A percentile compares a stretch with the other conserved stretches of the same genome.
Evolutionary conservation across 2,329 filamentous ascomycete genomes (phyloP).

Genomic region (Exophiala aquamarina): DNA sequence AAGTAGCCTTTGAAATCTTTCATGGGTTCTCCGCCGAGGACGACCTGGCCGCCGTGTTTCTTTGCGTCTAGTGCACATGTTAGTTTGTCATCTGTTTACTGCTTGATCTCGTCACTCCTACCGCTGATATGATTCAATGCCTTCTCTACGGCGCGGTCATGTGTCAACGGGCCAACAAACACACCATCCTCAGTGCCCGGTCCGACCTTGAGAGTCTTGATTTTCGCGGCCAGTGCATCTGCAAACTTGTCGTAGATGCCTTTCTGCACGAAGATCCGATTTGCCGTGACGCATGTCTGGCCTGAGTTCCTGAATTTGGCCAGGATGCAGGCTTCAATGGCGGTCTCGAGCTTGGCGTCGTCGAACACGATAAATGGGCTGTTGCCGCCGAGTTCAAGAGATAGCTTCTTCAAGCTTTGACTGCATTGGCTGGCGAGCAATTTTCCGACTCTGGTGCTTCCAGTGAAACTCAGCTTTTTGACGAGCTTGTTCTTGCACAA

Average conservation of each 20-base stretch:
- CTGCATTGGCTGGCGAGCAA: constrained; percentile 36
- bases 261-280: constrained; percentile 76
- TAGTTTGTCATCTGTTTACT: too few relatives aligned
- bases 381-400: constrained; percentile 48
- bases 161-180: constrained; percentile 71
- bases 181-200: constrained; percentile 68
- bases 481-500: constrained; percentile 33
- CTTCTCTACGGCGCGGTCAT: constrained; percentile 31
- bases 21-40: constrained; percentile 29
- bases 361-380: constrained; percentile 42
- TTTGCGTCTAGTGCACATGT: constrained; percentile 31
- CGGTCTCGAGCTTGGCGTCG: constrained; percentile 40
- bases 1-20: constrained; percentile 39
- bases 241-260: constrained; percentile 77
- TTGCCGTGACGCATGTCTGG: constrained; percentile 47
- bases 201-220: constrained; percentile 73
- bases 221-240: constrained; percentile 67
- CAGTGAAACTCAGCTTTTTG: constrained; percentile 34
- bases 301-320: constrained; percentile 29
- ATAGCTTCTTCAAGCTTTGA: constrained; percentile 42
- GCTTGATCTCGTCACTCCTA: constrained; percentile 13
- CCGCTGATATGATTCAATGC: constrained; percentile 27
- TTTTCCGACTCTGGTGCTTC: constrained; percentile 36
- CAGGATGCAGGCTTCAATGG: constrained; percentile 27
- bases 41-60: constrained; percentile 30